Conservation (phyloP, 306 rosid species). For the Trifolium pratense region DNA sequence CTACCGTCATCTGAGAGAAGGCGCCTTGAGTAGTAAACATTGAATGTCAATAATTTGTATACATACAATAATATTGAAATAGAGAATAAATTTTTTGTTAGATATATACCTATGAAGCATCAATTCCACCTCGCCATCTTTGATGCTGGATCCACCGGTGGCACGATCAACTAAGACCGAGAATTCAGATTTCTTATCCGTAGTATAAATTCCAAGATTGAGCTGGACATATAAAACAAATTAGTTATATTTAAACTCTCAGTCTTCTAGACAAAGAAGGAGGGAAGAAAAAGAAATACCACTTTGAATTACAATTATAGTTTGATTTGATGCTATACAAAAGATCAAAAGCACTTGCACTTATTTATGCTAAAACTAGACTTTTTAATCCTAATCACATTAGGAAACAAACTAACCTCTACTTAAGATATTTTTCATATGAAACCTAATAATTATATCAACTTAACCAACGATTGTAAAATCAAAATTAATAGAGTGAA, state of each 20-base stretch:
- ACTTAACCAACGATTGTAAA: not conserved
- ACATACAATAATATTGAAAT: not conserved
- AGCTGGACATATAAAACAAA: constrained; percentile 52
- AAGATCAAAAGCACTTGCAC: not conserved
- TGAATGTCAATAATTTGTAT: constrained; percentile 6
- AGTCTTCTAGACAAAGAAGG: not conserved
- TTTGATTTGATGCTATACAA: not conserved
- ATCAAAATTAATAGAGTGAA: constrained; percentile 8
- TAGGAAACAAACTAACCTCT: not conserved
- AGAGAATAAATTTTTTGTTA: constrained; percentile 1
- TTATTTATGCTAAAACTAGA: not conserved
- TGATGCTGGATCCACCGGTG: constrained; percentile 79
- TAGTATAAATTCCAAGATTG: constrained; percentile 78
- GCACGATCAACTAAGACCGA: constrained; percentile 93
- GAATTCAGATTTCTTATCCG: constrained; percentile 73
- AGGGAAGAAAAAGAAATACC: not conserved
- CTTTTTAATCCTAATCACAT: not conserved
- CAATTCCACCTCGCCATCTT: constrained; percentile 82
- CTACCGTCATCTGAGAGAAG: constrained; percentile 59
- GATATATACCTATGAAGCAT: constrained; percentile 83
- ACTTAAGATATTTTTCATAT: not conserved
- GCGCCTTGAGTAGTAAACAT: constrained; percentile 59
- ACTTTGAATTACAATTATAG: not conserved
- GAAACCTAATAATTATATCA: not conserved
- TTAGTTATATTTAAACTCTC: not conserved